A percentile compares a stretch with the other conserved stretches of the same genome.
phyloP scores from a whole-genome alignment of 805 yeast genomes.

The Starmerella khaoyaiensis region DNA sequence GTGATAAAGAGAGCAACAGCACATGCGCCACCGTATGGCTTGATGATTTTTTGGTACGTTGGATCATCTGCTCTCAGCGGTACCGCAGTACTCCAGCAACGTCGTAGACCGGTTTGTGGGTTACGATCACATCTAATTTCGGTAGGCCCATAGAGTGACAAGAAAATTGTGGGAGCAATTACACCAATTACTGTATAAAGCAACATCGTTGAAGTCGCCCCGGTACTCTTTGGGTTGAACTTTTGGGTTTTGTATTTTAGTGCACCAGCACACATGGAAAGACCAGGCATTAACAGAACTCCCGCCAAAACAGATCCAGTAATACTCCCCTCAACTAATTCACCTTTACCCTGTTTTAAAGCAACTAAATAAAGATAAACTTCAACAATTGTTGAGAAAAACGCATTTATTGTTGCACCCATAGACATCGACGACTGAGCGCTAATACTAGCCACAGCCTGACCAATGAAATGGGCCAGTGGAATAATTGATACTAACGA shows the following conservation, averaged over 20 bases:
- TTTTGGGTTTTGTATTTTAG: slow-evolving; percentile 81
- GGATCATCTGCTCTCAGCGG: slow-evolving; percentile 49
- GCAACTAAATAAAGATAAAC: slow-evolving; percentile 89
- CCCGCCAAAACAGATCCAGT: slow-evolving; percentile 91
- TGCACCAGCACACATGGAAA: slow-evolving; percentile 98
- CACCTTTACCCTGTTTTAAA: slow-evolving; percentile 67
- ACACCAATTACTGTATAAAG: slow-evolving; percentile 80
- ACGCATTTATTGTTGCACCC: slow-evolving; percentile 96
- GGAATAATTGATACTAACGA: slow-evolving; percentile 82
- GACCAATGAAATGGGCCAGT: slow-evolving; percentile 92
- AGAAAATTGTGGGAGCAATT: slow-evolving; percentile 83
- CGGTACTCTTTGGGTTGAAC: slow-evolving; percentile 91
- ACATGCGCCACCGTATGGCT: slow-evolving; percentile 72
- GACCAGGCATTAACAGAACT: slow-evolving; percentile 78
- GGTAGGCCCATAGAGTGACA: slow-evolving; percentile 80
- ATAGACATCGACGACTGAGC: slow-evolving; percentile 98
- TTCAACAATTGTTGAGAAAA: slow-evolving; percentile 91
- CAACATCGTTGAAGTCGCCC: slow-evolving; percentile 92
- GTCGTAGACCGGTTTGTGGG: background rate
- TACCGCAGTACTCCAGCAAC: slow-evolving; percentile 56
- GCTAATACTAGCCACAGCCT: slow-evolving; percentile 97
- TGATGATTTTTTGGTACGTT: slow-evolving; percentile 52
- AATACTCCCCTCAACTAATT: slow-evolving; percentile 88
- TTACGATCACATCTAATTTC: slow-evolving; percentile 46
- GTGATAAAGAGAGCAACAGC: slow-evolving; percentile 71